Base-by-base conservation (phyloP, 202 grass and related monocot genomes). In the Sporobolus alterniflorus region DNA sequence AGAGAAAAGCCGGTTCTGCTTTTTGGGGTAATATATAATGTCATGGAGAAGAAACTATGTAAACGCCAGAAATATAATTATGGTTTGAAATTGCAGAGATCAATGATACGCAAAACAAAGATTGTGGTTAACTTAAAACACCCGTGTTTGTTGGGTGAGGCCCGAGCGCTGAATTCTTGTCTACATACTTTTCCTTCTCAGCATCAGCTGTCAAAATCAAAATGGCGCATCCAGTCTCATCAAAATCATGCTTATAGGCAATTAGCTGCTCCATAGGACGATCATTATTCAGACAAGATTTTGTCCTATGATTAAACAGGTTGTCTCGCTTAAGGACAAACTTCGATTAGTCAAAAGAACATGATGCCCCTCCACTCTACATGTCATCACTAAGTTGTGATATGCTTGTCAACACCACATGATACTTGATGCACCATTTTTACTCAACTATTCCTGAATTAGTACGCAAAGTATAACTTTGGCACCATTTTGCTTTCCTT, bases 331-430 rank as follows among this genome's bases (percentile, higher is more conserved):
- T 67, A 83, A 54, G 69, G 84, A 67, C 68, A 87, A 78, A 63
- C 61, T 75, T 90, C 64, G 30, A 77, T 83, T 87, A 74, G 84
- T 79, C 89, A 90, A 87, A 13, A 83, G 32, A 87, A 76, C 55
- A 87, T 91, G 75, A 87, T 91, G 75, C 29, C 64, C 17, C 46
- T 87, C 63, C 73, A 75, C 88, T 87, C 79, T 87, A 80, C n/a
- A 83, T 75, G 54, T 65, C 68, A 59, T 76, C 75, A 71, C 68
- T 78, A 80, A 76, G 46, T 42, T 75, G 75, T 84, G 80, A 73
- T 30, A 84, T 87, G 84, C 69, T 86, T 83, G 67, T 40, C 26
- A 74, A 34, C 59, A 74, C 13, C 31, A 55, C 16, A 79, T 69
- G 74, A 69, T 83, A 55, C 63, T 64, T 3, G 3, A 47, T 85